Evolutionary conservation across 176 grass and related monocot genomes (phyloP), one percentile per base, ranked within the genome.

Genomic region (Rhipidocladum racemiflorum): DNA sequence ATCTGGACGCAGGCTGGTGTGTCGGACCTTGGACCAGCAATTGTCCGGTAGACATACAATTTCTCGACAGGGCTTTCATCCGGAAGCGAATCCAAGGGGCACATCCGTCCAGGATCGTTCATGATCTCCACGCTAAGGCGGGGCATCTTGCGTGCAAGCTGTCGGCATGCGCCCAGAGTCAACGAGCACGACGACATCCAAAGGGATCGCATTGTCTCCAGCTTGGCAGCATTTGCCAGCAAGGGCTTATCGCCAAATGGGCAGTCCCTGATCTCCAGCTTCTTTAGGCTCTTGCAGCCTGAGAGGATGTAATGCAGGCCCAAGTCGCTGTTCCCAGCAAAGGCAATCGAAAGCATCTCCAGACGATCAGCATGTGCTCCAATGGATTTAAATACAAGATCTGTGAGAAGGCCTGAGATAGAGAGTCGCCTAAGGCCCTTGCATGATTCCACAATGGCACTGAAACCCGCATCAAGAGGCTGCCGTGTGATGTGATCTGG

Each of bases 151-250:
- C 69, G 40, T 29, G 89, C 92, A 65, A 94, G 87, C 76, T 79
- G 85, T 69, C 82, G 75, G 79, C 92, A 94, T 48, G 81, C 81
- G 20, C 87, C 92, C 78, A 91, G 53, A 63, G 89, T 94, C 81
- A 94, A 71, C 56, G 56, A 75, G 78, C 89, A 91, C 16, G 92
- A 87, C 62, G 85, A 91, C 89, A 94, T 94, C 92, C 89, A 94
- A 94, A 94, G 92, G 92, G 89, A 94, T 94, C 89, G 89, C 92
- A 94, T 91, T 91, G 87, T 94, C 89, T 89, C 84, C 63, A 91
- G 87, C 87, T 94, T 94, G 43, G 77, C 84, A 54, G 84, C 87
- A 79, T 94, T 91, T 54, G 82, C 78, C 77, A 91, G 76, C 87
- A 94, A 83, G 2, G 92, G 77, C 61, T 73, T 85, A 76, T 87